Evolutionary conservation across 2,329 filamentous ascomycete genomes (phyloP).

Genomic region (Malbranchea zuffiana): DNA sequence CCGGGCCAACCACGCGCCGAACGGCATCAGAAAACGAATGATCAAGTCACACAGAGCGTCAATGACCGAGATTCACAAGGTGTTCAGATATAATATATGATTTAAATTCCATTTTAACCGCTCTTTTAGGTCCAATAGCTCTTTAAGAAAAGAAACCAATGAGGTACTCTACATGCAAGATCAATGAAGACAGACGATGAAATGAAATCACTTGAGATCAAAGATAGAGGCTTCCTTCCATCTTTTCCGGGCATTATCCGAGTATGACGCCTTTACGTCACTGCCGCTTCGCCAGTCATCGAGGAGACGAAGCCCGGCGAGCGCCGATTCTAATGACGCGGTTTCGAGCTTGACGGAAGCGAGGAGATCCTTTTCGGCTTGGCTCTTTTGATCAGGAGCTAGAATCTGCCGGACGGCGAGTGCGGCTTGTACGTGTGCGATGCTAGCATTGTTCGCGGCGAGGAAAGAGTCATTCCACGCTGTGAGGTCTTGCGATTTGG

Average conservation of each 20-base stretch:
- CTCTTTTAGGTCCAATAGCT: too few species aligned
- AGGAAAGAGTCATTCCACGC: conserved; percentile 58
- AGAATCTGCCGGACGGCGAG: conserved; percentile 51
- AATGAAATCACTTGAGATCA: too few species aligned
- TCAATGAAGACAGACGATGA: too few species aligned
- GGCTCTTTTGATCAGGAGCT: conserved; percentile 44
- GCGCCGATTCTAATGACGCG: conserved; percentile 47
- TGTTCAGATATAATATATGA: too few species aligned
- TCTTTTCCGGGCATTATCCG: conserved; percentile 29
- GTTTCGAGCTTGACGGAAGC: conserved; percentile 44
- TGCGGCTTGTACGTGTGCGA: conserved; percentile 52
- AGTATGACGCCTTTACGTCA: conserved; percentile 42
- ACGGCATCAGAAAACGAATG: too few species aligned
- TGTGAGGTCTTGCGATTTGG: conserved; percentile 46
- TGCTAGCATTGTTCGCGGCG: conserved; percentile 50
- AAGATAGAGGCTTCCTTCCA: conserved; percentile 34
- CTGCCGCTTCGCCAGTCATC: conserved; percentile 41
- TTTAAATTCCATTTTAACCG: too few species aligned
- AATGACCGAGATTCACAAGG: too few species aligned
- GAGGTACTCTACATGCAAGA: too few species aligned
- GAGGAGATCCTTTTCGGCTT: conserved; percentile 53
- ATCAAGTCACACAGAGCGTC: too few species aligned
- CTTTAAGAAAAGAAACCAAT: too few species aligned
- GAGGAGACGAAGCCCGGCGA: conserved; percentile 43
- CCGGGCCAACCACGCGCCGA: too few species aligned